A percentile compares a stretch with the other conserved stretches of the same genome.
Evolutionary conservation across 2,329 filamentous ascomycete species (phyloP).

Genomic region (Hypomyces perniciosus): DNA sequence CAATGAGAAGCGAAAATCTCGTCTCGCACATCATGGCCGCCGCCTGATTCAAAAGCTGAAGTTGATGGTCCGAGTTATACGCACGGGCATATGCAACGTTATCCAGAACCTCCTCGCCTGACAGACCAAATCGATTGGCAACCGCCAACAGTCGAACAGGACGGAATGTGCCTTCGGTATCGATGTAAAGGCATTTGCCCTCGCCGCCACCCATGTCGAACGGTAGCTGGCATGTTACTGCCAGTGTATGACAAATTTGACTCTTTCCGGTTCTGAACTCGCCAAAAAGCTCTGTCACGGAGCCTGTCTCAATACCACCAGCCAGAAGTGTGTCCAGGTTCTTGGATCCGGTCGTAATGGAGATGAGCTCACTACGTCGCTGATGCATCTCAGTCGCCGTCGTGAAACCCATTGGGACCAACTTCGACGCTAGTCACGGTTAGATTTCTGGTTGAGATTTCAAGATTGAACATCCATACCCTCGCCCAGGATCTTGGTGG

Average conservation of each 20-base stretch:
- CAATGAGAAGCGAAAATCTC: slow-evolving; percentile 88
- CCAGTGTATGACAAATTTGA: slow-evolving; percentile 97
- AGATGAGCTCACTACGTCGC: slow-evolving; percentile 91
- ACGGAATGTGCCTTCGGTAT: slow-evolving; percentile 95
- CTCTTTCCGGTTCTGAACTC: slow-evolving; percentile 98
- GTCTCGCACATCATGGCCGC: slow-evolving; percentile 99
- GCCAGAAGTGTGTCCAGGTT: slow-evolving; percentile 92
- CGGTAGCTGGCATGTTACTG: slow-evolving; percentile 93
- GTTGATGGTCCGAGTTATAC: slow-evolving; percentile 97
- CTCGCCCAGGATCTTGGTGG: slow-evolving; percentile 82
- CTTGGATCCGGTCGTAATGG: slow-evolving; percentile 96
- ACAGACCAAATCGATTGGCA: slow-evolving; percentile 88
- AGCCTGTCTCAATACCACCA: slow-evolving; percentile 92
- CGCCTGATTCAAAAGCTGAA: slow-evolving; percentile 90
- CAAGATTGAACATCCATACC: slow-evolving; percentile 43
- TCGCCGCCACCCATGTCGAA: slow-evolving; percentile 99
- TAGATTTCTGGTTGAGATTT: neutral
- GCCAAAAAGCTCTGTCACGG: slow-evolving; percentile 95
- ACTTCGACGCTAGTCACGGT: slow-evolving; percentile 65
- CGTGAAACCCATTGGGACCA: slow-evolving; percentile 98
- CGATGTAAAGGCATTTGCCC: slow-evolving; percentile 97
- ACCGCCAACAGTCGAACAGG: slow-evolving; percentile 87
- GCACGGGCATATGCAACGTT: slow-evolving; percentile 97
- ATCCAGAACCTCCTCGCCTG: slow-evolving; percentile 94
- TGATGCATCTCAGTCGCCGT: slow-evolving; percentile 99